A percentile compares a stretch with the other conserved stretches of the same genome.
Conservation (phyloP, 148 eudicot genomes). For the Fagopyrum homotropicum region DNA sequence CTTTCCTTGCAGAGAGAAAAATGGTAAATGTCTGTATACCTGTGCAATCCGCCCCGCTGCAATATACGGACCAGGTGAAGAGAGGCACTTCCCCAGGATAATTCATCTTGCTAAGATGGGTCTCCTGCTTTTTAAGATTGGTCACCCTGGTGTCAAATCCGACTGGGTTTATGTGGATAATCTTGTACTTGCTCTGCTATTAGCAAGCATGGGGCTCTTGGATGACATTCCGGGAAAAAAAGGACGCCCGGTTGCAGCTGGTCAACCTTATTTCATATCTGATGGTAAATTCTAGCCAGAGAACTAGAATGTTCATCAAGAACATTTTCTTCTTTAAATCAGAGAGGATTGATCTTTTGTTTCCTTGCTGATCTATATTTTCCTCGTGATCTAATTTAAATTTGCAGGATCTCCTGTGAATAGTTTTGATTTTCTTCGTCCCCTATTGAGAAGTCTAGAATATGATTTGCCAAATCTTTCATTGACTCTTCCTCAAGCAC, state of each 20-base stretch:
- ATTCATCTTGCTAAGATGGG: constrained; percentile 59
- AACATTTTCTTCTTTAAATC: background rate
- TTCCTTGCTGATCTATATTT: background rate
- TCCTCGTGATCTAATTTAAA: background rate
- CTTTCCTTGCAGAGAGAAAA: constrained; percentile 41
- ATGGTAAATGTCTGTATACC: constrained; percentile 55
- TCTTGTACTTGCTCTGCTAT: constrained; percentile 63
- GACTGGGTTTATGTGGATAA: constrained; percentile 95
- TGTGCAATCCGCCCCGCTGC: constrained; percentile 95
- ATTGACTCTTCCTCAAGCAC: constrained; percentile 56
- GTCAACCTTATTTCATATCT: constrained; percentile 87
- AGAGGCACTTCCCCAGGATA: constrained; percentile 80
- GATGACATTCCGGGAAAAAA: constrained; percentile 81
- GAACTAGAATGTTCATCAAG: background rate
- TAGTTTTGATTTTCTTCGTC: constrained; percentile 63
- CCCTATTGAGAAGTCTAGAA: constrained; percentile 61
- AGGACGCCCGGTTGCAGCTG: constrained; percentile 74
- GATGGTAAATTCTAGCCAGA: constrained; percentile 49
- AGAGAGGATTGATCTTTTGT: background rate
- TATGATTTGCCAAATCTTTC: constrained; percentile 62
- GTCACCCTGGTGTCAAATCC: constrained; percentile 43
- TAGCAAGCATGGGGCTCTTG: constrained; percentile 95
- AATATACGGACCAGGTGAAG: constrained; percentile 97
- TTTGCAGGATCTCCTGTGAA: constrained; percentile 72
- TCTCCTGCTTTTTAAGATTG: constrained; percentile 63